Evolutionary conservation across 2,329 filamentous ascomycete species (phyloP), one percentile per base, ranked within the genome.

Genomic region (Alternaria alternata): DNA sequence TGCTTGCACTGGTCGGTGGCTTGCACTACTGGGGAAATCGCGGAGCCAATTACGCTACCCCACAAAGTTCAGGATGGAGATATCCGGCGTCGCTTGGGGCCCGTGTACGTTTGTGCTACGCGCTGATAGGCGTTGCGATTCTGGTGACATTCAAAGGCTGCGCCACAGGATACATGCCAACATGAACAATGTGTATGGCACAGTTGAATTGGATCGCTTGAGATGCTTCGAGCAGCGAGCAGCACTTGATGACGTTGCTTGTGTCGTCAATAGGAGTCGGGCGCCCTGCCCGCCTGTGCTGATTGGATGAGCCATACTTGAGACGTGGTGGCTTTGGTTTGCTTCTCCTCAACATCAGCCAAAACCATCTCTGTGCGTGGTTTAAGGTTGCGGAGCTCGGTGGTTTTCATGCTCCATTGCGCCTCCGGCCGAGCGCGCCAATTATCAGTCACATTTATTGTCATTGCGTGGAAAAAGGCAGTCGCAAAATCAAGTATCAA

Each of bases 1-100:
- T 51, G 32, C 43, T 51, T n/a, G 38, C 20, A 22, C 39, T 26
- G 43, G 32, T 30, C 46, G 18, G 46, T 56, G 28, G 52, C 39
- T 51, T 46, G 38, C 55, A 43, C 34, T 42, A 54, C n/a, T 54
- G 9, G 24, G 38, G 41, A 20, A 24, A 34, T 26, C 36, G 52
- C 39, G 52, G 57, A 54, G 57, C 52, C 57, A 39, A 39, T 44
- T 7, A 18, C 46, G 39, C 57, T 59, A 59, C 26, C 52, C 53
- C 39, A 55, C 32, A 51, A 56, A 51, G 38, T 44, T 49, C 34
- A 28, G 46, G 9, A 44, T 24, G 34, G 26, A 43, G 32, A 22
- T 26, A 30, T 38, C 46, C 32, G 46, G 38, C 26, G 55, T 34
- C 38, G 26, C 44, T 32, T 8, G 24, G 20, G 39, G 41, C 24